phyloP scores from a whole-genome alignment of 352 stramenopile genomes.

The Globisporangium lucens region DNA sequence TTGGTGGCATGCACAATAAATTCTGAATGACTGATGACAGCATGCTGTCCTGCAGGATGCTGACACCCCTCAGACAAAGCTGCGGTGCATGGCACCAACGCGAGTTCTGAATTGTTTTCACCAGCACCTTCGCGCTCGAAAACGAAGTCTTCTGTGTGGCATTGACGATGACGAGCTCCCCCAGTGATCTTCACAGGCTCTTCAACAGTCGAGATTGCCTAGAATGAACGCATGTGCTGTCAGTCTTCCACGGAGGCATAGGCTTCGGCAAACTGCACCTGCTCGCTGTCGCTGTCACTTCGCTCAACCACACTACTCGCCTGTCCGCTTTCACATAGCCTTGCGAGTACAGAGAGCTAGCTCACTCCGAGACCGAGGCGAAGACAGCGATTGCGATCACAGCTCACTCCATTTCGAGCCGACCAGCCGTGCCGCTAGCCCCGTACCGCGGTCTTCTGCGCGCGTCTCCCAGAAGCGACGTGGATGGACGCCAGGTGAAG shows the following conservation, averaged over 20 bases:
- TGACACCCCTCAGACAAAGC: no score
- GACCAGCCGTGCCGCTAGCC: not conserved
- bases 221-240: not conserved
- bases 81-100: no score
- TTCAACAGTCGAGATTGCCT: not conserved
- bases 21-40: no score
- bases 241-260: not conserved
- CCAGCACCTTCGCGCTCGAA: no score
- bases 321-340: no score
- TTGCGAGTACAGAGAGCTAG: not conserved
- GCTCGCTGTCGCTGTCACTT: not conserved
- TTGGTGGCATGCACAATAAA: no score
- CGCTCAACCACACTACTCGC: not conserved
- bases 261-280: not conserved
- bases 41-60: no score
- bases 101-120: no score
- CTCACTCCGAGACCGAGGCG: not conserved
- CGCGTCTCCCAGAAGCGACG: no score
- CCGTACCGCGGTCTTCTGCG: no score
- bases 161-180: not conserved
- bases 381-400: not conserved
- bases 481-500: no score
- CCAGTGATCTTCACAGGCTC: not conserved
- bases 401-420: not conserved
- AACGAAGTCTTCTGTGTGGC: not conserved